Evolutionary conservation across 305 asterid genomes (phyloP), one percentile per base, ranked within the genome.

Genomic region (Lippia alba): DNA sequence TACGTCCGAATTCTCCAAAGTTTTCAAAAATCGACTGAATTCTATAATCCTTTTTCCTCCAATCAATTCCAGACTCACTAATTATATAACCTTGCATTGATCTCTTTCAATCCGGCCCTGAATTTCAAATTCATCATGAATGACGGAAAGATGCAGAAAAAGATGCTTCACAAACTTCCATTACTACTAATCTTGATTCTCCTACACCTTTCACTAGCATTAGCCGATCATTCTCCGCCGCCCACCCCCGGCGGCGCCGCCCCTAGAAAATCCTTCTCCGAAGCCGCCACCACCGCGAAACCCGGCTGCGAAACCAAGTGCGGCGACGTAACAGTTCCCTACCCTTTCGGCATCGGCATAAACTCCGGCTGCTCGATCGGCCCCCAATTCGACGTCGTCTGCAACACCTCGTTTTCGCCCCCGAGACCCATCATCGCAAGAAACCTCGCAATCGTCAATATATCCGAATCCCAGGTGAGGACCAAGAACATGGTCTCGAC

Each of bases 281-380:
- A 78, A 55, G 83, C 76, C 1, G 59, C 76, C n/a, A 60, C 0
- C 68, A 80, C 78, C 19, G 76, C 86, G 1, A 88, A 80, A 39
- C 74, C 85, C 0, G 83, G 84, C 65, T 89, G 96, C 77, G 76
- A 57, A 51, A 65, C 78, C 36, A 72, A 78, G 61, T 86, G 91
- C 2, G 92, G 87, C 6, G 76, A 80, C 76, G 12, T 84, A 16
- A 78, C 86, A 3, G 79, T 88, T 15, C 96, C 90, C 0, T 88
- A 78, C 19, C 96, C 96, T 1, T 89, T 89, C 32, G 96, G 96
- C 33, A 60, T 88, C 15, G 95, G 96, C 6, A 0, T 69, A 39
- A 78, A 71, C 33, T 56, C 91, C 1, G 82, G 86, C 65, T 86
- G 95, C 76, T 83, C 90, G 11, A 39, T 86, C 0, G 66, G 40